Evolutionary conservation across 208 protist species (phyloP).

Genomic region (Trypanosoma brucei): DNA sequence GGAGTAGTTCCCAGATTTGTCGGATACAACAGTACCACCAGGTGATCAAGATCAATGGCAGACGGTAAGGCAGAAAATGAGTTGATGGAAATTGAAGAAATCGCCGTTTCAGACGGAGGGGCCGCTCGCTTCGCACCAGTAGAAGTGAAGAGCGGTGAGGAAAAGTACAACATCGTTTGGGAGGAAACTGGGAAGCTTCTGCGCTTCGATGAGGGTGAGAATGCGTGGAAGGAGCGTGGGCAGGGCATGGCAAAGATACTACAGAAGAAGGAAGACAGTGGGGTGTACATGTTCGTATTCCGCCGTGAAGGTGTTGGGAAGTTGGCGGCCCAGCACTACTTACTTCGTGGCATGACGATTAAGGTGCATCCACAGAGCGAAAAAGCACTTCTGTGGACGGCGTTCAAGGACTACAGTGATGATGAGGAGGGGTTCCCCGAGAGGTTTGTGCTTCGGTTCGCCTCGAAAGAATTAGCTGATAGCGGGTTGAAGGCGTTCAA

Average conservation of each 20-base stretch:
- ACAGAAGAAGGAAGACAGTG: constrained; percentile 56
- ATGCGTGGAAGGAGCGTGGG: constrained; percentile 91
- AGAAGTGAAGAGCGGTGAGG: constrained; percentile 82
- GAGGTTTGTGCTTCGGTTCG: constrained; percentile 76
- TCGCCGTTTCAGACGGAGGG: constrained; percentile 83
- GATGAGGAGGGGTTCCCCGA: constrained; percentile 86
- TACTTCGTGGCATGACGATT: constrained; percentile 73
- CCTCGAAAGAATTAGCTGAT: constrained; percentile 58
- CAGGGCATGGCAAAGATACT: constrained; percentile 79
- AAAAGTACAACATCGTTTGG: constrained; percentile 75
- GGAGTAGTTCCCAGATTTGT: too few relatives aligned
- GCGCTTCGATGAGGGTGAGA: constrained; percentile 91
- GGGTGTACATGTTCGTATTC: constrained; percentile 82
- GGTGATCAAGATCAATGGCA: constrained; percentile 20
- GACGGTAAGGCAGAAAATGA: constrained; percentile 60
- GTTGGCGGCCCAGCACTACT: constrained; percentile 79
- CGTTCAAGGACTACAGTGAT: constrained; percentile 82
- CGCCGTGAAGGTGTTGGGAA: constrained; percentile 86
- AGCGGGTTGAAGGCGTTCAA: constrained; percentile 62
- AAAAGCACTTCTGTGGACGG: constrained; percentile 72
- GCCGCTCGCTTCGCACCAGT: constrained; percentile 73
- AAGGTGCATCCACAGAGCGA: constrained; percentile 68
- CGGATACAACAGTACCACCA: too few relatives aligned
- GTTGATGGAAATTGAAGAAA: constrained; percentile 88
- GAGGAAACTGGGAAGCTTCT: constrained; percentile 71